Conservation (phyloP, 306 rosid species). For the Gillenia trifoliata region DNA sequence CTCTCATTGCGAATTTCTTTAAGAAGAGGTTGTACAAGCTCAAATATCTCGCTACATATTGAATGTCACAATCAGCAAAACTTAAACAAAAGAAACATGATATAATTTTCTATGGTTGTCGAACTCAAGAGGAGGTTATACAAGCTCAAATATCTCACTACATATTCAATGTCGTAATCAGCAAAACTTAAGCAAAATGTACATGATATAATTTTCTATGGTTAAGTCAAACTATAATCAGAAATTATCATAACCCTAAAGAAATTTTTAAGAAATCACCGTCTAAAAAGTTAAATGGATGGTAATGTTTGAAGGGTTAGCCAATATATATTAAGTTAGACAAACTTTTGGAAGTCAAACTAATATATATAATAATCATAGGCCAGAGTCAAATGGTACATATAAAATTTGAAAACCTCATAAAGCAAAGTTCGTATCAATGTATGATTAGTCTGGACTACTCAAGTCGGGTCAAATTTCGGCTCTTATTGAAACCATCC, state of each 20-base stretch:
- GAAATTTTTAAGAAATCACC: neutral
- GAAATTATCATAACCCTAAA: neutral
- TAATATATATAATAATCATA: neutral
- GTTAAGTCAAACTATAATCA: neutral
- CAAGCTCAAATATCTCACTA: neutral
- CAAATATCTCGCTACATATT: neutral
- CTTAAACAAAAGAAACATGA: neutral
- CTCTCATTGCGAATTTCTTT: too few relatives aligned
- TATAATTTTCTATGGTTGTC: neutral
- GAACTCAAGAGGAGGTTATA: neutral
- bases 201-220: neutral
- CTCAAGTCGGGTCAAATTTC: neutral
- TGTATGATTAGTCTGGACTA: neutral
- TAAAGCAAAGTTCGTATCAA: neutral
- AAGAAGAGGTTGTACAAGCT: neutral
- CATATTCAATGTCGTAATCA: neutral
- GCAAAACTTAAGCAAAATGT: neutral
- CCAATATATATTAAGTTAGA: neutral
- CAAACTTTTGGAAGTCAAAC: neutral
- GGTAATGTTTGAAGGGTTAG: neutral
- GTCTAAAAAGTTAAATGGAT: neutral
- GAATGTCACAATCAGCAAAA: neutral
- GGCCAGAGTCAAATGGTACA: neutral
- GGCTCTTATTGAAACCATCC: constrained; percentile 1
- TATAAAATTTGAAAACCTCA: neutral